phyloP scores from a whole-genome alignment of 164 flowering plant species.

The Macadamia integrifolia region DNA sequence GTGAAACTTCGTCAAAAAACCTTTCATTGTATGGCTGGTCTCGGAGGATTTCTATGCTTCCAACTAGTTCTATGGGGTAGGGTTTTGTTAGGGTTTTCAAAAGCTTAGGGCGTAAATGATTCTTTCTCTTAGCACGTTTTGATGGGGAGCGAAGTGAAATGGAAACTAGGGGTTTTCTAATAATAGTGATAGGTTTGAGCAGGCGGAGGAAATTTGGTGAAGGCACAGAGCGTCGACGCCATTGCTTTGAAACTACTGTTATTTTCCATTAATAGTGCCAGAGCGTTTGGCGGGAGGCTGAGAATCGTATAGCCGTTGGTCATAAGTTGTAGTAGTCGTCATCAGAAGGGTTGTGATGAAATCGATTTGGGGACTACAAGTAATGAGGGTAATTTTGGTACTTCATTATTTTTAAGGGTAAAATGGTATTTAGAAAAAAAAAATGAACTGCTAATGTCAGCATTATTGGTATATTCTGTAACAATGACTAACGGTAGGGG shows the following conservation, averaged over 20 bases:
- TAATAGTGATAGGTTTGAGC: neutral
- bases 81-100: constrained; percentile 24
- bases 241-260: constrained; percentile 8
- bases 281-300: too few species aligned
- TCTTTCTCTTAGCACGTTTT: constrained; percentile 40
- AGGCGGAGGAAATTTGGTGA: constrained; percentile 14
- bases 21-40: constrained; percentile 7
- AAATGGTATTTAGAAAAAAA: too few species aligned
- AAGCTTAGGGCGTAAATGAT: constrained; percentile 41
- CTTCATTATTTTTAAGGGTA: too few species aligned
- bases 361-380: too few species aligned
- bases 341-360: too few species aligned
- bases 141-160: constrained; percentile 9
- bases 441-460: too few species aligned
- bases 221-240: constrained; percentile 32
- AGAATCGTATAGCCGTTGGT: too few species aligned
- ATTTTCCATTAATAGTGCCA: too few species aligned
- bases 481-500: too few species aligned
- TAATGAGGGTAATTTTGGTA: too few species aligned
- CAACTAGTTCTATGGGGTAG: constrained; percentile 5
- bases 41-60: constrained; percentile 13
- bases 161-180: constrained; percentile 3
- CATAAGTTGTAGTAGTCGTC: too few species aligned
- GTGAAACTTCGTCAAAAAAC: neutral
- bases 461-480: too few species aligned